Conservation (phyloP, 495 filamentous ascomycete species). For the Hyphodiscus hymeniophilus region DNA sequence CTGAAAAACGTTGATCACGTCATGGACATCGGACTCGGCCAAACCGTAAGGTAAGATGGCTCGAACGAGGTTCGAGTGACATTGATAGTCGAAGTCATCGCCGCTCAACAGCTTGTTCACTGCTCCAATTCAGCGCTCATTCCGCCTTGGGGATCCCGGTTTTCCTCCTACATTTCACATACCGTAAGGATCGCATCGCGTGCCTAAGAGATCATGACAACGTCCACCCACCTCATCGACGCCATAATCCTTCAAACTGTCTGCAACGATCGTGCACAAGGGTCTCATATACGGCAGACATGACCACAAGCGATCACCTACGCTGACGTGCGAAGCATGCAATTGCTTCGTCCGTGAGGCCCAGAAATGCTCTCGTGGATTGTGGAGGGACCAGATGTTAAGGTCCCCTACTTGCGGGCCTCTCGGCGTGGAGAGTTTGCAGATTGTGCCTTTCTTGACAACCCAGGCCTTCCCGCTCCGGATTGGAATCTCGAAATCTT, state of each 20-base stretch:
- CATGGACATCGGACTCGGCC: constrained; percentile 66
- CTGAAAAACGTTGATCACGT: constrained; percentile 77
- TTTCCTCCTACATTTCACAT: constrained; percentile 1
- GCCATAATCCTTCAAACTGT: constrained; percentile 52
- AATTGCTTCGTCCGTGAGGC: constrained; percentile 70
- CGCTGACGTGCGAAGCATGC: constrained; percentile 61
- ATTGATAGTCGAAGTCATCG: constrained; percentile 67
- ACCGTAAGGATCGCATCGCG: constrained; percentile 30
- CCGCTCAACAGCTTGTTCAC: constrained; percentile 64
- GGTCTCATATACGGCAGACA: constrained; percentile 69
- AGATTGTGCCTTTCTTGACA: constrained; percentile 42
- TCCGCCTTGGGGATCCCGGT: too few relatives aligned
- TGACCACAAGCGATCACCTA: constrained; percentile 67
- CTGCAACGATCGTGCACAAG: constrained; percentile 60
- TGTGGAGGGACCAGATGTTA: constrained; percentile 70
- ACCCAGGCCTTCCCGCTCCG: constrained; percentile 57
- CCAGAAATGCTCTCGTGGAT: constrained; percentile 75
- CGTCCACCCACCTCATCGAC: constrained; percentile 45
- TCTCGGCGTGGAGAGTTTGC: constrained; percentile 62
- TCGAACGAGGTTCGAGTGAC: constrained; percentile 71
- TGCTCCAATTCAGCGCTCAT: constrained; percentile 7
- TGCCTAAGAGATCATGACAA: constrained; percentile 70
- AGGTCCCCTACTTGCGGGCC: constrained; percentile 76
- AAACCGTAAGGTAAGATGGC: constrained; percentile 60
- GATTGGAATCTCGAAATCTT: constrained; percentile 41